These are phyloP conservation scores for Puccinia polysora DNA, from an alignment of 1,284 basidiomycete species.

Conservation along the genomic window DNA sequence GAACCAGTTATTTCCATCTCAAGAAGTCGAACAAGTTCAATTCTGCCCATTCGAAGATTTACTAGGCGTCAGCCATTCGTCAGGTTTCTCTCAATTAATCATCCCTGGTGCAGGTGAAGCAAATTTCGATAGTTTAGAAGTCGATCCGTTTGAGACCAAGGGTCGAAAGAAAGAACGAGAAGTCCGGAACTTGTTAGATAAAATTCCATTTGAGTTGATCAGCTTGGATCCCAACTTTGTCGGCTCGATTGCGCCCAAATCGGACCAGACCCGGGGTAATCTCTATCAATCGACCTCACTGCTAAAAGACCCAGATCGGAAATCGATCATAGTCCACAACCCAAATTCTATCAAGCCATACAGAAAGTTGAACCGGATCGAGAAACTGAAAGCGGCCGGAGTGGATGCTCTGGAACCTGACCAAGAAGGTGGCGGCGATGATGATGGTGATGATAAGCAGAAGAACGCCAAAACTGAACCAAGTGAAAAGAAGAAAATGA, in stretches of 20 bases:
- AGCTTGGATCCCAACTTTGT: slow-evolving; percentile 74
- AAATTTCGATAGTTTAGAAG: slow-evolving; percentile 87
- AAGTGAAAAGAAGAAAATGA: slow-evolving; percentile 73
- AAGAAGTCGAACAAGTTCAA: slow-evolving; percentile 64
- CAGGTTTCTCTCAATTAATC: slow-evolving; percentile 75
- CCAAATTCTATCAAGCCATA: slow-evolving; percentile 59
- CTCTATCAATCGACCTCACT: slow-evolving; percentile 12
- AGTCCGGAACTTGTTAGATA: slow-evolving; percentile 83
- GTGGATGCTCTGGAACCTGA: slow-evolving; percentile 61
- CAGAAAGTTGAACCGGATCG: slow-evolving; percentile 66
- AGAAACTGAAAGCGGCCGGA: slow-evolving; percentile 58
- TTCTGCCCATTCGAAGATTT: slow-evolving; percentile 84
- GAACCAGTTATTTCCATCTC: slow-evolving; percentile 69
- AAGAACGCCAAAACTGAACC: slow-evolving; percentile 57
- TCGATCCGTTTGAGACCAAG: slow-evolving; percentile 88
- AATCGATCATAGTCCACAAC: slow-evolving; percentile 22
- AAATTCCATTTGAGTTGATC: slow-evolving; percentile 93
- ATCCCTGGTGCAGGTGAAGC: slow-evolving; percentile 90
- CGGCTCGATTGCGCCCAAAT: slow-evolving; percentile 21
- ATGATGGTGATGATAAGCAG: slow-evolving; percentile 49
- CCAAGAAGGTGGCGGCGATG: slow-evolving; percentile 64
- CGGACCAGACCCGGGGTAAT: slow-evolving; percentile 2
- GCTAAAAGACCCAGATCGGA: neutral
- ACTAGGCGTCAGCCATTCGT: slow-evolving; percentile 66
- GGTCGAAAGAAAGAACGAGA: slow-evolving; percentile 80